phyloP scores from a whole-genome alignment of 1,284 basidiomycete genomes.

The Fomes fomentarius region DNA sequence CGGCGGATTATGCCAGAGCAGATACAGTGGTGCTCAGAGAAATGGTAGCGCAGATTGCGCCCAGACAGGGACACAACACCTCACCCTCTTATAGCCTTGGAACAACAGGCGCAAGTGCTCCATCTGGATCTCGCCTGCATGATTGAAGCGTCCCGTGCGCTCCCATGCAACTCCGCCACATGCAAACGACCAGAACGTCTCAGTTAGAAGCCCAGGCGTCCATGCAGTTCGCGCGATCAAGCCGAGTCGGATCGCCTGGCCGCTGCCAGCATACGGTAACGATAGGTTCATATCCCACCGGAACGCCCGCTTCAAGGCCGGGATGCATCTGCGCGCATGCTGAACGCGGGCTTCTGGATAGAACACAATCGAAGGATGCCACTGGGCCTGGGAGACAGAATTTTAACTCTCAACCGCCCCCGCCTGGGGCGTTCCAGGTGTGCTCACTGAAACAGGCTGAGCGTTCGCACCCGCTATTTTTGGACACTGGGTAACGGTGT shows the following conservation, averaged over 20 bases:
- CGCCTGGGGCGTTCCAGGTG: constrained; percentile 7
- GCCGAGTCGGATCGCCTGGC: constrained; percentile 19
- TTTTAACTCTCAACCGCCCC: constrained; percentile 12
- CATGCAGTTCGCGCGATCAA: constrained; percentile 1
- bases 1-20: constrained; percentile 1
- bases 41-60: constrained; percentile 1
- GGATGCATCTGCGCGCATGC: constrained; percentile 10
- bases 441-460: constrained; percentile 6
- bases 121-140: constrained; percentile 6
- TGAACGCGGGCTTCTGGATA: constrained; percentile 5
- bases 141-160: background rate
- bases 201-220: background rate
- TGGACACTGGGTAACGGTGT: constrained; percentile 4
- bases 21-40: background rate
- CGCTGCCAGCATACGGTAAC: too few species aligned
- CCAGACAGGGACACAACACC: background rate
- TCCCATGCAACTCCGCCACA: constrained; percentile 7
- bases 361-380: constrained; percentile 8
- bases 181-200: constrained; percentile 11
- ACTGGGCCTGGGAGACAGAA: constrained; percentile 13
- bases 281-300: constrained; percentile 5
- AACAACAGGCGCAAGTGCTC: constrained; percentile 8
- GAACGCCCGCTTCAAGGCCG: constrained; percentile 8
- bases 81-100: constrained; percentile 13
- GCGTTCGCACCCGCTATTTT: constrained; percentile 23